A percentile compares a stretch with the other conserved stretches of the same genome.
Evolutionary conservation across 2,329 filamentous ascomycete species (phyloP).

Genomic region (Fusarium algeriense): DNA sequence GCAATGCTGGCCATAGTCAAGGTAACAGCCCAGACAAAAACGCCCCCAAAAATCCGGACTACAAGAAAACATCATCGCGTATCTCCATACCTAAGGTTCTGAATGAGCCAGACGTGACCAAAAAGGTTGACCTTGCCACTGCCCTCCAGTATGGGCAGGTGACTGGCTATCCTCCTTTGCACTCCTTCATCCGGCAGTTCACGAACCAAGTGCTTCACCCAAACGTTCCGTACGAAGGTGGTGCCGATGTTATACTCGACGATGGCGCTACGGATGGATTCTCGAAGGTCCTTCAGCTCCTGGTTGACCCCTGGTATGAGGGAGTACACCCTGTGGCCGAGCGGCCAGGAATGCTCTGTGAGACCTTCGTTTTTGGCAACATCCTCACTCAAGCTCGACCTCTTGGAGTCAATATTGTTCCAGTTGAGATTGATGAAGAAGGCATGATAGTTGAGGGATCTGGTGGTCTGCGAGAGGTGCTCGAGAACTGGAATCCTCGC

Average conservation of each 20-base stretch:
- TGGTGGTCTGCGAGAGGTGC: slow-evolving; percentile 80
- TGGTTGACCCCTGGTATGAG: slow-evolving; percentile 81
- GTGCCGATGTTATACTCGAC: slow-evolving; percentile 82
- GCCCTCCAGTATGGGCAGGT: slow-evolving; percentile 91
- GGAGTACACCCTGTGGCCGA: slow-evolving; percentile 74
- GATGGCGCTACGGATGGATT: slow-evolving; percentile 90
- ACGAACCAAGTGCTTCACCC: slow-evolving; percentile 81
- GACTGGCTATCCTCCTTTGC: slow-evolving; percentile 82
- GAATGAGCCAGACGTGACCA: slow-evolving; percentile 67
- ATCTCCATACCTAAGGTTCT: slow-evolving; percentile 79
- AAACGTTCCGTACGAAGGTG: slow-evolving; percentile 80
- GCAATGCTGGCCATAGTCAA: not conserved
- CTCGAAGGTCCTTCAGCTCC: slow-evolving; percentile 78
- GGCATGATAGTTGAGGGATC: slow-evolving; percentile 82
- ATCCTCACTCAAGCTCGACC: slow-evolving; percentile 76
- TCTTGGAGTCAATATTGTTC: slow-evolving; percentile 77
- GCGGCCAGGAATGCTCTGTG: slow-evolving; percentile 81
- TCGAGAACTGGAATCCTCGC: slow-evolving; percentile 83
- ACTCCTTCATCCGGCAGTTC: slow-evolving; percentile 84
- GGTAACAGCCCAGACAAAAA: not conserved
- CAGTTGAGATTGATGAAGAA: slow-evolving; percentile 80
- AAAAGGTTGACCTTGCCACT: slow-evolving; percentile 83
- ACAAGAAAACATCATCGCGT: slow-evolving; percentile 60
- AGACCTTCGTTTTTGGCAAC: slow-evolving; percentile 85
- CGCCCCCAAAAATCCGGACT: slow-evolving; percentile 42